Base-by-base conservation (phyloP, 2,329 filamentous ascomycete genomes). In the Paecilomyces fulvus region DNA sequence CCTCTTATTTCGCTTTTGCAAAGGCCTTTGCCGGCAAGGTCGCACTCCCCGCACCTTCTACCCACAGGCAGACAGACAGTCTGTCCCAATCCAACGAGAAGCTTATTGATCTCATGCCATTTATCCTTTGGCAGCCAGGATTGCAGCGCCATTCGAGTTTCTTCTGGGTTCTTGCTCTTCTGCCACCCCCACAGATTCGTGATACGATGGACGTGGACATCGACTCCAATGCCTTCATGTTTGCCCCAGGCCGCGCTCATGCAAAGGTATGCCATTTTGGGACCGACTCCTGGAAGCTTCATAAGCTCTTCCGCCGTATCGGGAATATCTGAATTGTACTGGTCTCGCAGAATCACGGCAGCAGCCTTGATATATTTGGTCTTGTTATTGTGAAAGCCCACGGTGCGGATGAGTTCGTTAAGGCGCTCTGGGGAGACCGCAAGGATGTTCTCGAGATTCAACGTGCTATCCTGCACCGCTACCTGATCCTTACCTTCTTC, bases 341-440 rank as follows among this genome's bases (percentile, higher is more conserved):
- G 71, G 65, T 92, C 87, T 50, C 84, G 81, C 25, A 95, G 78
- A 31, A 95, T 86, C 30, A 80, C 75, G 3, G 90, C 90, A 0
- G 88, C 79, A 56, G 84, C 79, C 70, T 94, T 90, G 68, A 95
- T 86, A 69, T 84, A 88, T 74, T 85, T 88, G 2, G 91, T 94
- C 76, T 96, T 96, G 73, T 91, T 92, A 68, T 95, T 96, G 77
- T 96, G 92, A 70, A 96, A 96, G 25, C 92, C 92, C 46, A 96
- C 91, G 63, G 88, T 86, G 70, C 83, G 81, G 61, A 96, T 96
- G 62, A 95, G 77, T 64, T 84, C 76, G 69, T 95, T 92, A 23
- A 89, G 77, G 12, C 77, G 70, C 1, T 77, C 76, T 1, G 89
- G 83, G 3, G 86, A 80, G 28, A 91, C 85, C 1, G 84, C 83